Percentiles rank a stretch among this genome's conserved stretches.
Conservation (phyloP, 2,329 filamentous ascomycete species). For the Sclerotinia nivalis region DNA sequence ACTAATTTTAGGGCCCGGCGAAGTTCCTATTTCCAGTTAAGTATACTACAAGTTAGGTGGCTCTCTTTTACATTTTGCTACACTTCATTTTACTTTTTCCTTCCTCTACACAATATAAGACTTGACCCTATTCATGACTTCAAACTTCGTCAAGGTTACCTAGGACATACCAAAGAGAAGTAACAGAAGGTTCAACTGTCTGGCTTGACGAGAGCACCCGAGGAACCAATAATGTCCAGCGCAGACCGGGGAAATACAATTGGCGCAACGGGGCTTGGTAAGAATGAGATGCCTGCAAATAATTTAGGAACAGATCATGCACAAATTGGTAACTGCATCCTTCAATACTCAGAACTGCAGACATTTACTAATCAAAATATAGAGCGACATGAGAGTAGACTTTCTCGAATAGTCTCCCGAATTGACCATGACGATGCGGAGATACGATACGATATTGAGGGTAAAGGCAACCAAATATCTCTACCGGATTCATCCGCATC, state of each 20-base stretch:
- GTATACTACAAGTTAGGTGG: background rate
- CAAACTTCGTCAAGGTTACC: background rate
- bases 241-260: background rate
- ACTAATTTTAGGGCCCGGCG: background rate
- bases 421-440: constrained; percentile 48
- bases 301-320: background rate
- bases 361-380: background rate
- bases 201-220: background rate
- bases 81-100: background rate
- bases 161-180: background rate
- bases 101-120: background rate
- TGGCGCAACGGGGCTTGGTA: background rate
- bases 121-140: background rate
- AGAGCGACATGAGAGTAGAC: constrained; percentile 24
- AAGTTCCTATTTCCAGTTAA: background rate
- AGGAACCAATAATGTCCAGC: background rate
- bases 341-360: background rate
- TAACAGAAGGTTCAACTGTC: background rate
- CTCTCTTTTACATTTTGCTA: background rate
- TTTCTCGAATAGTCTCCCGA: constrained; percentile 33
- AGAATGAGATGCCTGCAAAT: background rate
- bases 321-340: background rate
- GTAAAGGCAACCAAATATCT: constrained; percentile 43
- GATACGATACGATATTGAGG: constrained; percentile 47
- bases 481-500: constrained; percentile 35